Base-by-base conservation (phyloP, 2,329 filamentous ascomycete species). In the Neofusicoccum cordaticola region DNA sequence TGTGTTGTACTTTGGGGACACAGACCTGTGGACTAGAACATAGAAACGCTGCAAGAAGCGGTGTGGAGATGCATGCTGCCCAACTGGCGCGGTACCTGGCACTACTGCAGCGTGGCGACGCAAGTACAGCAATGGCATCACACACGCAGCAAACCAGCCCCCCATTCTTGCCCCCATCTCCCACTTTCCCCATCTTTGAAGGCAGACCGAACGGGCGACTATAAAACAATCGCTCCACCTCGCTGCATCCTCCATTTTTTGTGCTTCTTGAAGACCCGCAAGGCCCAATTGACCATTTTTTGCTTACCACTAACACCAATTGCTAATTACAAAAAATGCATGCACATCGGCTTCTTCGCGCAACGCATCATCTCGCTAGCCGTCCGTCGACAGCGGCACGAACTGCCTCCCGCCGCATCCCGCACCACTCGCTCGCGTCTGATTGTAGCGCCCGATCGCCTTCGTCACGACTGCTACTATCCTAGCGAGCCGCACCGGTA, bases 101-200 rank as follows among this genome's bases (percentile, higher is more conserved):
- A 42, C 53, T 58, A 58, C 53, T 58, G 53, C 53, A 58, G 53
- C 19, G 37, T 56, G 51, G 51, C 51, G 35, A 53, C 35, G 52
- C 52, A 52, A 31, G 27, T 31, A 31, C 27, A 31, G 27, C 27
- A 31, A 31, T 15, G 9, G 37, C 37, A 39, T 39, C 37, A 19
- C 34, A 58, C n/a, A 37, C 42, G 15, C 15, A 41, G 50, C 37
- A 42, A 44, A 45, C 53, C 39, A n/a, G 37, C 27, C 53, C 53
- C 52, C 53, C 53, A 58, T 58, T 58, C 53, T 58, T 58, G 17
- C 50, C 53, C 53, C 53, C 41, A 27, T 42, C 53, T 58, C 44
- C 39, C 22, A n/a, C 2, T 4, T 45, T n/a, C 41, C 53, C 53
- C 53, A 58, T 42, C 39, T 58, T 58, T 58, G 39, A 19, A 22